phyloP scores from a whole-genome alignment of 805 yeast species.

The Candida ipomoeae region DNA sequence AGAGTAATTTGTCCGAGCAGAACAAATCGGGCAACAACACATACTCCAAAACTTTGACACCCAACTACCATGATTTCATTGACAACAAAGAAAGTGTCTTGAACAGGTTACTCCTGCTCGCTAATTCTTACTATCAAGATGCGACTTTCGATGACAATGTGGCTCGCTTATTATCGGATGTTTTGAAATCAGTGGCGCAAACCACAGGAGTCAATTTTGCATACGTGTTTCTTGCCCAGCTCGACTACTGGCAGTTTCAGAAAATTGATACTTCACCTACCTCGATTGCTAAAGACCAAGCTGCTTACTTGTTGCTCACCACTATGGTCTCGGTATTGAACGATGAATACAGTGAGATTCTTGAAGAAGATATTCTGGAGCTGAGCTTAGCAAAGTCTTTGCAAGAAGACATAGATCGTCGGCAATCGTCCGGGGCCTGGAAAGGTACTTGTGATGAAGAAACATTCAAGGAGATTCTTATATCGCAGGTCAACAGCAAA shows the following conservation, averaged over 20 bases:
- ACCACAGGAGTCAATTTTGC: constrained; percentile 46
- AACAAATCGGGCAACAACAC: constrained; percentile 8
- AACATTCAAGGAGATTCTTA: neutral
- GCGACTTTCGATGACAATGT: constrained; percentile 14
- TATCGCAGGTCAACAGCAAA: constrained; percentile 15
- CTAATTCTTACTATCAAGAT: constrained; percentile 29
- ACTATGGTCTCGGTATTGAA: constrained; percentile 26
- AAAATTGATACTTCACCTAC: constrained; percentile 10
- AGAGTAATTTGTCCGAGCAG: constrained; percentile 18
- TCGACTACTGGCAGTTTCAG: constrained; percentile 40
- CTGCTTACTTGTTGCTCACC: constrained; percentile 29
- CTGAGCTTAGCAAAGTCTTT: constrained; percentile 21
- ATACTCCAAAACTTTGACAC: constrained; percentile 23
- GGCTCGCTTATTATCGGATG: constrained; percentile 19
- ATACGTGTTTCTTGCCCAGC: constrained; percentile 42
- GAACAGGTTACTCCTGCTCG: constrained; percentile 33
- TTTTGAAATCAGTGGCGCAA: constrained; percentile 21
- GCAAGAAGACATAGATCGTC: constrained; percentile 23
- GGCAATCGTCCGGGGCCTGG: constrained; percentile 28
- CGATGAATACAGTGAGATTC: constrained; percentile 22
- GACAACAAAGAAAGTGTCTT: constrained; percentile 40
- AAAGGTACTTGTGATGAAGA: constrained; percentile 6
- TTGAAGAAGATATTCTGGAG: constrained; percentile 19
- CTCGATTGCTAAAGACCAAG: constrained; percentile 24
- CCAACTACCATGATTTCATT: constrained; percentile 43